Evolutionary conservation across 2,329 filamentous ascomycete species (phyloP).

Genomic region (Teratosphaeria destructans): DNA sequence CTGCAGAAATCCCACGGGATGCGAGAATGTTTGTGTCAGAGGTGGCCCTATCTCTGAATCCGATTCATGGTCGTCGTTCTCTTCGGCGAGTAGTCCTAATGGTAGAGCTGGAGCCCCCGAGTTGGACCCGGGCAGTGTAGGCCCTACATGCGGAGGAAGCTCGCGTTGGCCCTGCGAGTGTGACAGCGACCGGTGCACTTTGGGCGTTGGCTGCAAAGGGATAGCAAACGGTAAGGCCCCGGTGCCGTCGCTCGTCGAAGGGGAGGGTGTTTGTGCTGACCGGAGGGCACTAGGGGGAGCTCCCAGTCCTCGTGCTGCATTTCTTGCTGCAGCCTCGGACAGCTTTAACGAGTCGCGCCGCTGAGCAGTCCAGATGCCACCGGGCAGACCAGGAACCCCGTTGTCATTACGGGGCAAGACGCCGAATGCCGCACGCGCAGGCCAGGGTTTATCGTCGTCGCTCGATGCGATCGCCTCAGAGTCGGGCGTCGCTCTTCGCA

Average conservation of each 20-base stretch:
- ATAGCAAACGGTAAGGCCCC: conserved; percentile 74
- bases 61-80: conserved; percentile 10
- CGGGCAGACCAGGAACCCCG: conserved; percentile 33
- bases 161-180: conserved; percentile 55
- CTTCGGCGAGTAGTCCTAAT: conserved; percentile 20
- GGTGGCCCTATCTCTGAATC: conserved; percentile 18
- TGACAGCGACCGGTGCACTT: conserved; percentile 89
- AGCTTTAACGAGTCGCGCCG: conserved; percentile 24
- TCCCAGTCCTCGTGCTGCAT: conserved; percentile 38
- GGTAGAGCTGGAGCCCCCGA: conserved; percentile 14
- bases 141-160: conserved; percentile 4
- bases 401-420: conserved; percentile 21
- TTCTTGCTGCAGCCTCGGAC: conserved; percentile 18
- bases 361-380: conserved; percentile 23
- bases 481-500: conserved; percentile 79
- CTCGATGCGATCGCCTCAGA: conserved; percentile 90
- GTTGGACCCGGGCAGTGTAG: conserved; percentile 6
- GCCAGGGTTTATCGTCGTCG: conserved; percentile 62
- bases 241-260: conserved; percentile 26
- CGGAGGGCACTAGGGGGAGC: conserved; percentile 22
- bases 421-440: conserved; percentile 47
- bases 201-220: conserved; percentile 78
- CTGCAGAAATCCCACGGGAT: conserved; percentile 21
- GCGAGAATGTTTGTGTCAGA: conserved; percentile 23
- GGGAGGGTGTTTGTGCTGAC: conserved; percentile 27